A percentile compares a stretch with the other conserved stretches of the same genome.
phyloP scores from a whole-genome alignment of 2,329 filamentous ascomycete genomes.

The Zymoseptoria passerinii region DNA sequence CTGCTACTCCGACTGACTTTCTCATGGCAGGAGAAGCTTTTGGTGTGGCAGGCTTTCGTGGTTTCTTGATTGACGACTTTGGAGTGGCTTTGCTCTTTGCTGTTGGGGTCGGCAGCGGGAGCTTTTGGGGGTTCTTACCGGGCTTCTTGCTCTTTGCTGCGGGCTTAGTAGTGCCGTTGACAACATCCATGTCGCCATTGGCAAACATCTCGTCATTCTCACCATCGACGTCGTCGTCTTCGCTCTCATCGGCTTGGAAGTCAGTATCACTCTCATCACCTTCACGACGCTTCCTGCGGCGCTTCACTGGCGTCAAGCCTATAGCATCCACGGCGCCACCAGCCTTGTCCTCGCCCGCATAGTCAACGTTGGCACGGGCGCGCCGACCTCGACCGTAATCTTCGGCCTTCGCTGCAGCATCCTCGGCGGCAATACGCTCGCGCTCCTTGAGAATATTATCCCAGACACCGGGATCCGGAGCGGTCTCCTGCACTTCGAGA shows the following conservation, averaged over 20 bases:
- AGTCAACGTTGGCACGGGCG: constrained; percentile 51
- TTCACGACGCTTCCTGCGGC: constrained; percentile 29
- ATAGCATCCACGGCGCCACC: constrained; percentile 17
- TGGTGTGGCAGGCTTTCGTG: constrained; percentile 7
- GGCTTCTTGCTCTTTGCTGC: constrained; percentile 20
- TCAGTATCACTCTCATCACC: constrained; percentile 42
- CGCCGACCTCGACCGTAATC: constrained; percentile 80
- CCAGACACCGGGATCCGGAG: constrained; percentile 67
- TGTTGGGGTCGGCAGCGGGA: constrained; percentile 3
- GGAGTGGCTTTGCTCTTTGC: constrained; percentile 5
- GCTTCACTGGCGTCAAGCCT: constrained; percentile 29
- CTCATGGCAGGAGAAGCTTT: constrained; percentile 5
- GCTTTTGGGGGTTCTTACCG: constrained; percentile 20
- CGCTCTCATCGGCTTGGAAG: constrained; percentile 38
- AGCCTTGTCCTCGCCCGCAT: constrained; percentile 30
- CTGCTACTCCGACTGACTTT: background rate
- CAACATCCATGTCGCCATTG: constrained; percentile 13
- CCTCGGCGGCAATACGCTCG: constrained; percentile 66
- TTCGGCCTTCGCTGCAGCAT: constrained; percentile 60
- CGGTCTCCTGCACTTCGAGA: constrained; percentile 39
- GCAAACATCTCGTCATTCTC: constrained; percentile 14
- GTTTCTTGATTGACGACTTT: constrained; percentile 2
- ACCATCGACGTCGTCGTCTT: constrained; percentile 22
- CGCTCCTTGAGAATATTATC: constrained; percentile 80
- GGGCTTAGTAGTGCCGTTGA: constrained; percentile 20